A percentile compares a stretch with the other conserved stretches of the same genome.
These are phyloP conservation scores for Nothophytophthora sp. DNA, from an alignment of 352 stramenopile species.

Conservation along the genomic window DNA sequence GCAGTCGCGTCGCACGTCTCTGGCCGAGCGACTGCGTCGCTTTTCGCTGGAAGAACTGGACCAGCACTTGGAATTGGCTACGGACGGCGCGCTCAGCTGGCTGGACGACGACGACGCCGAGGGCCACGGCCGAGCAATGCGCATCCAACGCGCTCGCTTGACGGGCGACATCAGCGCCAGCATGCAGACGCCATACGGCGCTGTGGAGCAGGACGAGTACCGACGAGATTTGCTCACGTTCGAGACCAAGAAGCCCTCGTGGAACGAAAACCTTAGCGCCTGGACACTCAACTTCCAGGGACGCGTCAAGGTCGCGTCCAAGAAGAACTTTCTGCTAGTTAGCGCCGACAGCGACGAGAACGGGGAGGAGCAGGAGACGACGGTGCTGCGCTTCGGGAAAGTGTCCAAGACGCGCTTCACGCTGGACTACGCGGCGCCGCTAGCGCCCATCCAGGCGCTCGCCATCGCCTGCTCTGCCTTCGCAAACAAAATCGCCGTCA, in stretches of 20 bases:
- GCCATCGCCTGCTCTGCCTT: conserved; percentile 84
- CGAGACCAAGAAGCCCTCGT: conserved; percentile 81
- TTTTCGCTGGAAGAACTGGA: conserved; percentile 67
- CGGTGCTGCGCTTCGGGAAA: conserved; percentile 81
- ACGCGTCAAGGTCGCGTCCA: conserved; percentile 88
- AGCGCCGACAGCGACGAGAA: conserved; percentile 52
- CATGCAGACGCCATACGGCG: conserved; percentile 50
- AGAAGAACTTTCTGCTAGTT: conserved; percentile 91
- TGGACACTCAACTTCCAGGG: conserved; percentile 92
- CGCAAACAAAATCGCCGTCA: conserved; percentile 86
- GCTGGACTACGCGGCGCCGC: conserved; percentile 73
- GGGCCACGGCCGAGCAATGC: conserved; percentile 35
- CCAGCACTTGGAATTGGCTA: conserved; percentile 35
- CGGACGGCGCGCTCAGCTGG: conserved; percentile 33
- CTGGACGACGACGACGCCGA: conserved; percentile 56
- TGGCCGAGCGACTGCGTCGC: conserved; percentile 52
- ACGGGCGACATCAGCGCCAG: conserved; percentile 28
- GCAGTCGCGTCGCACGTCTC: conserved; percentile 43
- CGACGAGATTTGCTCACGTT: conserved; percentile 79
- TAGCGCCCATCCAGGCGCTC: conserved; percentile 80
- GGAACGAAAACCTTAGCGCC: conserved; percentile 79
- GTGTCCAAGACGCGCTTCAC: conserved; percentile 81
- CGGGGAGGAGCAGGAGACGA: conserved; percentile 52
- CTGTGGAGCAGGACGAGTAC: conserved; percentile 73
- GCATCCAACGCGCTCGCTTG: conserved; percentile 31